Evolutionary conservation across 352 stramenopile species (phyloP).

Genomic region (Thalassiosira mediterranea): DNA sequence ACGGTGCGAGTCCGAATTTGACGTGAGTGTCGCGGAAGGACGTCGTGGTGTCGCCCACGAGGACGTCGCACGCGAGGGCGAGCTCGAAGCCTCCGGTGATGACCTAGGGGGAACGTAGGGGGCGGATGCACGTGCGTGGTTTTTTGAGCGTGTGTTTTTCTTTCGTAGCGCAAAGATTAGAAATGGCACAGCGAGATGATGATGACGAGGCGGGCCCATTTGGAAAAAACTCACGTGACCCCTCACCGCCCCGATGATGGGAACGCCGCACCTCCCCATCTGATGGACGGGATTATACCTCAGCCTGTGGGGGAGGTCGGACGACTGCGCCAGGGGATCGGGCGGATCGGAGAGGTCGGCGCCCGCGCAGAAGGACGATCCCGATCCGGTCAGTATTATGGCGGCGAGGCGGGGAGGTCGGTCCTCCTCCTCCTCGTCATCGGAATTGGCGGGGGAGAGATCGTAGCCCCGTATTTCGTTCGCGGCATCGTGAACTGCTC

Average conservation of each 20-base stretch:
- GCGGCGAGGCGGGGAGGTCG: constrained; percentile 22
- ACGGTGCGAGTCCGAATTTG: constrained; percentile 63
- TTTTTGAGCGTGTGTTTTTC: too few relatives aligned
- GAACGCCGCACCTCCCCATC: constrained; percentile 42
- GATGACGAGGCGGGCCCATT: not conserved
- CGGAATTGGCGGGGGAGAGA: not conserved
- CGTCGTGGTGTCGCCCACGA: constrained; percentile 46
- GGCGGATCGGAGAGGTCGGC: constrained; percentile 59
- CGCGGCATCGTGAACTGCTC: constrained; percentile 27
- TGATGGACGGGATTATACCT: constrained; percentile 57
- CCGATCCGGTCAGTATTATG: constrained; percentile 55
- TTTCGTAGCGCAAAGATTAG: too few relatives aligned
- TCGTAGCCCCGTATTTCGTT: constrained; percentile 41
- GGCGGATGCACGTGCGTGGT: too few relatives aligned
- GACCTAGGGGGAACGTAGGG: too few relatives aligned
- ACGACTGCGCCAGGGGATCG: constrained; percentile 51
- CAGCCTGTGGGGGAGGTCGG: constrained; percentile 50
- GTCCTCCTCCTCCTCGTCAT: constrained; percentile 16
- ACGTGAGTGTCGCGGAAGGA: constrained; percentile 62
- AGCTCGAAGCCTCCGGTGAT: constrained; percentile 69
- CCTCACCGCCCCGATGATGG: constrained; percentile 52
- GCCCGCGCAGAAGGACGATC: constrained; percentile 55
- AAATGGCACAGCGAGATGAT: too few relatives aligned
- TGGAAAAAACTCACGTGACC: constrained; percentile 44
- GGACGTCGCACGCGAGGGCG: constrained; percentile 60